Evolutionary conservation across 2,329 filamentous ascomycete species (phyloP), one percentile per base, ranked within the genome.

Genomic region (Ascomycota sp.): DNA sequence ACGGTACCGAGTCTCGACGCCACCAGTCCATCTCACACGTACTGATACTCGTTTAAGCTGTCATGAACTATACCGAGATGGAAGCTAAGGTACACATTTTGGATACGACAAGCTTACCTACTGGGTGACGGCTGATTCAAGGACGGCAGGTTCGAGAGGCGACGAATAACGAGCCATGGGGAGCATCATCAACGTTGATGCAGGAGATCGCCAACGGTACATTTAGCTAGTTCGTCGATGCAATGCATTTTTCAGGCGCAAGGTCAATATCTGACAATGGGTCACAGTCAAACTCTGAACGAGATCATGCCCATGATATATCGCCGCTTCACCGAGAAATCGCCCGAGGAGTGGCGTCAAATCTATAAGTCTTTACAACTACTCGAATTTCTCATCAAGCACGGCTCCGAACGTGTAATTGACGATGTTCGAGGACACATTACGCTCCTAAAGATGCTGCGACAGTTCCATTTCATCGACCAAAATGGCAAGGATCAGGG

Each of bases 271-370:
- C n/a, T n/a, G n/a, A n/a, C n/a, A n/a, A n/a, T n/a, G n/a, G 9
- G 11, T 11, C 4, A 1, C 48, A 94, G 86, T 52, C 83, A 93
- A 71, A 71, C 85, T 30, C 72, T 98, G 33, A 95, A 95, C 55
- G 89, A 98, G 55, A 95, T 98, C 50, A 98, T 98, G 89, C 89
- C 89, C 40, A 89, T 98, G 82, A 93, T 98, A 48, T 98, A 98
- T 62, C 89, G 91, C 47, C 80, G 89, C 39, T 98, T 98, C 55
- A 98, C 89, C 36, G 89, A 98, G 52, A 98, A 98, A 62, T 69
- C 83, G 7, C 86, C 89, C 32, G 89, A 98, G 51, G 89, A 98
- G 57, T 98, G 89, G 89, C 72, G 89, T 41, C 89, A 98, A 54
- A 98, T 98, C 48, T 98, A 98, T 68, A 98, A 98, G 63, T 77